These are phyloP conservation scores for Ajuga reptans DNA, from an alignment of 305 asterid genomes.

Conservation along the genomic window DNA sequence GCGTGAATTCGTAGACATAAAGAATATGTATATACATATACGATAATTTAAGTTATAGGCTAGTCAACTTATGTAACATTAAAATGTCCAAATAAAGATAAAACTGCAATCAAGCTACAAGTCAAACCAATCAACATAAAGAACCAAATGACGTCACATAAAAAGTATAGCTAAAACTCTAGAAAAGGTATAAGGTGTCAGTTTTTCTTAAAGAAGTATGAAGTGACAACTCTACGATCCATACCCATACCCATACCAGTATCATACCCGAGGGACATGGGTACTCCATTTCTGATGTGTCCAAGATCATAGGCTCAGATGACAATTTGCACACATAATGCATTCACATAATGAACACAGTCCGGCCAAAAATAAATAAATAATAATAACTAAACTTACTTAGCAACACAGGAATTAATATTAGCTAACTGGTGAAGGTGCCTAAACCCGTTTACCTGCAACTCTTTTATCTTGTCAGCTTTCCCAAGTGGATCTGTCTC, in stretches of 20 bases:
- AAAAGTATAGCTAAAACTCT: neutral
- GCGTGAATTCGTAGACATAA: neutral
- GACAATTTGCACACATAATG: neutral
- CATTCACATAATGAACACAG: neutral
- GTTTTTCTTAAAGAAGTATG: neutral
- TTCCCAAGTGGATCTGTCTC: slow-evolving; percentile 91
- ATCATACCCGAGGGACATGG: neutral
- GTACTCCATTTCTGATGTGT: neutral
- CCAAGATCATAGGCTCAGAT: neutral
- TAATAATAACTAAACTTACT: neutral
- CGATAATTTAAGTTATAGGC: too few relatives aligned
- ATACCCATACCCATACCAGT: neutral
- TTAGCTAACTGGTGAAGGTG: neutral
- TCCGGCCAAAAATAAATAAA: neutral
- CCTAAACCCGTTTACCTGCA: slow-evolving; percentile 47
- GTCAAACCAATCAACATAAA: neutral
- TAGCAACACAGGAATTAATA: neutral
- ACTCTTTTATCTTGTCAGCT: slow-evolving; percentile 84
- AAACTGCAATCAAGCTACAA: neutral
- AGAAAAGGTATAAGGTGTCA: neutral
- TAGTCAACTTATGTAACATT: too few relatives aligned
- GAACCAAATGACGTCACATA: neutral
- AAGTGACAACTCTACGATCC: neutral
- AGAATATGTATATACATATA: neutral
- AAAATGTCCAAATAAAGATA: too few relatives aligned